Conservation (phyloP, 805 yeast genomes). For the Middelhovenomyces tepae region DNA sequence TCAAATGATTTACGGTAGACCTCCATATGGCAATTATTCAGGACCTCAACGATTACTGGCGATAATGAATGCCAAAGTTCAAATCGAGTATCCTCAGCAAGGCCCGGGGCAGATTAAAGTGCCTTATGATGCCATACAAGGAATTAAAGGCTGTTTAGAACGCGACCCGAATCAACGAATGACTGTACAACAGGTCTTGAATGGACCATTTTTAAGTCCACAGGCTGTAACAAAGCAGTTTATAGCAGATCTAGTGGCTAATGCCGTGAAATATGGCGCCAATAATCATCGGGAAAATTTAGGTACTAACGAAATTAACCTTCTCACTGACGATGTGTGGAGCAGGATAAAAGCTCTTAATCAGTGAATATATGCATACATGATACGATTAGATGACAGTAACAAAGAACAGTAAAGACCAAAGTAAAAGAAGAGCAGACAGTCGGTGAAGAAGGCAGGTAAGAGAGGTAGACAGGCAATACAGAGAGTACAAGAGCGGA, state of each 20-base stretch:
- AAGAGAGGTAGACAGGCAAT: no score
- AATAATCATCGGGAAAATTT: conserved; percentile 25
- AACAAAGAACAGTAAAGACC: no score
- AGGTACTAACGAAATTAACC: conserved; percentile 30
- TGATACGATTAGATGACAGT: no score
- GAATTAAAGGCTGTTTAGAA: conserved; percentile 61
- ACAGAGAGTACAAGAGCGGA: no score
- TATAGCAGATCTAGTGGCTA: conserved; percentile 60
- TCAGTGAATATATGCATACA: no score
- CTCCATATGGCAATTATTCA: conserved; percentile 76
- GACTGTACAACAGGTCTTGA: conserved; percentile 53
- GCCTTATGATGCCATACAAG: conserved; percentile 58
- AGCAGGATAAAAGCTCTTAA: conserved; percentile 33
- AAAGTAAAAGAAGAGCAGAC: no score
- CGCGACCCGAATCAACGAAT: conserved; percentile 63
- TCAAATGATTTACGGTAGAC: conserved; percentile 89
- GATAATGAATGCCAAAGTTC: conserved; percentile 75
- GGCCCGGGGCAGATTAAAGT: conserved; percentile 54
- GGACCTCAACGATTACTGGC: conserved; percentile 76
- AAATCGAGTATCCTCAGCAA: conserved; percentile 53
- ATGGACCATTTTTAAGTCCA: conserved; percentile 67
- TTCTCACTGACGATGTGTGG: conserved; percentile 51
- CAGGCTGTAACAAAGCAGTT: conserved; percentile 59
- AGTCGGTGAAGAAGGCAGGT: no score
- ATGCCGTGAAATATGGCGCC: conserved; percentile 69